These are phyloP conservation scores for Rhizophora apiculata DNA, from an alignment of 345 rosid species.

Conservation along the genomic window DNA sequence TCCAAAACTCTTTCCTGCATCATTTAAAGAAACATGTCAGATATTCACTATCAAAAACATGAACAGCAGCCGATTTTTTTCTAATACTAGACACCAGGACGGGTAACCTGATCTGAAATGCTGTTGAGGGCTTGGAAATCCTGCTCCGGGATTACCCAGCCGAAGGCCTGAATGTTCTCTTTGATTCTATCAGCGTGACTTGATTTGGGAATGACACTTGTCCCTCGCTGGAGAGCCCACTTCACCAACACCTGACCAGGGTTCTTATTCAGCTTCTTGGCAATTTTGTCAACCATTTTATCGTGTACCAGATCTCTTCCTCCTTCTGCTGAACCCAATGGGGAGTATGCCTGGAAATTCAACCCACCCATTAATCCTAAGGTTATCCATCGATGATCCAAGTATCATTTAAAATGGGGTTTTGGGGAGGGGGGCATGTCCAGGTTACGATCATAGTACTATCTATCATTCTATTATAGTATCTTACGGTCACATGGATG, in stretches of 20 bases:
- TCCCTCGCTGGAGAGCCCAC: conserved; percentile 59
- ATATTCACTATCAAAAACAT: no score
- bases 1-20: conserved; percentile 44
- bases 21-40: no score
- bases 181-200: conserved; percentile 43
- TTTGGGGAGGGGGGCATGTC: no score
- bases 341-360: conserved; percentile 43
- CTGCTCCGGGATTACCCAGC: conserved; percentile 44
- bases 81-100: no score
- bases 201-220: conserved; percentile 53
- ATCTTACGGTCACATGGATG: conserved; percentile 50
- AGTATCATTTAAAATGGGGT: no score
- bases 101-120: conserved; percentile 33
- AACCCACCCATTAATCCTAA: no score
- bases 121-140: conserved; percentile 46
- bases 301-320: conserved; percentile 53
- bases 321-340: conserved; percentile 48
- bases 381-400: background rate
- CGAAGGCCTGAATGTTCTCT: conserved; percentile 46
- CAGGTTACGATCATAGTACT: no score
- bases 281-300: conserved; percentile 35
- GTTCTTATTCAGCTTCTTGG: conserved; percentile 51
- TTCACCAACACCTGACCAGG: conserved; percentile 49
- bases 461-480: background rate
- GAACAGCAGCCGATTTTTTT: no score